These are phyloP conservation scores for Penicillium sp. DNA, from an alignment of 2,329 filamentous ascomycete species.

Conservation along the genomic window DNA sequence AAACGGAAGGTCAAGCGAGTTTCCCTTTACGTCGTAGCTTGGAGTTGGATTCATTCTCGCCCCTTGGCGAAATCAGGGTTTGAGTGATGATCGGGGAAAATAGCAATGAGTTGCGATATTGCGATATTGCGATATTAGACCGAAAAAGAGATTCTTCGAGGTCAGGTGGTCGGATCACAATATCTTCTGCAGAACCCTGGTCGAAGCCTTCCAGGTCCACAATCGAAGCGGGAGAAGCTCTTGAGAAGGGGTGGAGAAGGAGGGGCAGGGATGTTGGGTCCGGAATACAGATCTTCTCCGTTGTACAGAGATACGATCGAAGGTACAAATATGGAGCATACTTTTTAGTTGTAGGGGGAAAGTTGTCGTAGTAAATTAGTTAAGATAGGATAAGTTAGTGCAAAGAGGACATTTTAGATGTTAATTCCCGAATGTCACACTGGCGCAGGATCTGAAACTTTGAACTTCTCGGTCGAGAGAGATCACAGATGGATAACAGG, in stretches of 20 bases:
- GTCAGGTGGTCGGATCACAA: conserved; percentile 16
- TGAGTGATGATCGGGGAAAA: not conserved
- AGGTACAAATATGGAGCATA: not conserved
- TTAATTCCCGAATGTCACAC: no score
- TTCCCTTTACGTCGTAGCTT: conserved; percentile 17
- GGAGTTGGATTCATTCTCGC: conserved; percentile 5
- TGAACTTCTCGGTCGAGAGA: conserved; percentile 6
- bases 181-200: conserved; percentile 29
- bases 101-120: not conserved
- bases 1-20: conserved; percentile 25
- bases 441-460: conserved; percentile 7
- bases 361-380: no score
- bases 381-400: no score
- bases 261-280: conserved; percentile 22
- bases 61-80: conserved; percentile 1
- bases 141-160: not conserved
- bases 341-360: not conserved
- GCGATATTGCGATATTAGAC: not conserved
- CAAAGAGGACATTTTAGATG: no score
- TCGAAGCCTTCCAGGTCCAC: conserved; percentile 33
- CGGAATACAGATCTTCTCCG: conserved; percentile 11
- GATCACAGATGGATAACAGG: conserved; percentile 1
- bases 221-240: conserved; percentile 41
- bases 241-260: conserved; percentile 35
- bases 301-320: conserved; percentile 6